Evolutionary conservation across 2,329 filamentous ascomycete genomes (phyloP), one percentile per base, ranked within the genome.

Genomic region (Clarireedia paspali): DNA sequence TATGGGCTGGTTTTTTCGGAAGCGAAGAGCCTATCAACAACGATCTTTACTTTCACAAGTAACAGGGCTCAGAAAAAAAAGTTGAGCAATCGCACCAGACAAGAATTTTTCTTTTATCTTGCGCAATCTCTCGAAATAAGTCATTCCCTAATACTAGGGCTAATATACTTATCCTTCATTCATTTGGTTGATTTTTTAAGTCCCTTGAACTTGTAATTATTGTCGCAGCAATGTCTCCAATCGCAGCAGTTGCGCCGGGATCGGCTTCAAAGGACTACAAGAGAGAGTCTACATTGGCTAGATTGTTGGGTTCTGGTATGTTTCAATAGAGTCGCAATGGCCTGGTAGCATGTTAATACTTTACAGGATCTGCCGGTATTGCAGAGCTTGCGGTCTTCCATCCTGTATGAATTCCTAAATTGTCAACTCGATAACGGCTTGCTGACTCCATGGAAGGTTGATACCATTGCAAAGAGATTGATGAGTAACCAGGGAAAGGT

Each of bases 401-500:
- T 71, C 90, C 90, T 62, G 90, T 90, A 80, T 64, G 79, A 20
- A 50, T 51, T 52, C 46, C 60, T 38, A 26, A 38, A 51, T 30
- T 30, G 20, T 20, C 47, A 10, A 23, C 3, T 46, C 36, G 45
- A 62, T 57, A 60, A 60, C 56, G 44, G 17, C 26, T 48, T 57
- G 59, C 63, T 64, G 62, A 71, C 59, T 60, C 64, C 66, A 69
- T 64, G 9, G 56, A 67, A 92, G 88, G 89, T 99, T 72, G 94
- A 99, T 75, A 99, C 94, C 50, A 96, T 95, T 68, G 92, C 94
- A 62, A 99, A 99, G 81, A 89, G 94, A 65, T 83, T 99, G 74
- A 99, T 99, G 94, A 96, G 91, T 83, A 96, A 99, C 75, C 87
- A 95, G 72, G 84, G 83, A 70, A 89, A 79, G 75, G 82, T 88